Evolutionary conservation across 2,329 filamentous ascomycete genomes (phyloP).

Genomic region (Pseudocercospora macadamiae): DNA sequence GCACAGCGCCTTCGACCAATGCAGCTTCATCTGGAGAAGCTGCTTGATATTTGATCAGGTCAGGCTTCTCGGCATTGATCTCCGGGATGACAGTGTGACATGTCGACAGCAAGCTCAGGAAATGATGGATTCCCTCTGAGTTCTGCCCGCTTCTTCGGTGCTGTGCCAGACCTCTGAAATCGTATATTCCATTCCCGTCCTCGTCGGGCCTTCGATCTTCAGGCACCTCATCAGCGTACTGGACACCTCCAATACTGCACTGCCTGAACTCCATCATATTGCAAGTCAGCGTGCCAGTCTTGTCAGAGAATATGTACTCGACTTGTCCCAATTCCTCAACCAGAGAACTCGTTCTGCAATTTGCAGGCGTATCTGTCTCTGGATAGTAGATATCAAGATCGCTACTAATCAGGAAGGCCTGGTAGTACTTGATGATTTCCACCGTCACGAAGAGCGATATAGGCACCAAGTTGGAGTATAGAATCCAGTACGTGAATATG

Average conservation of each 20-base stretch:
- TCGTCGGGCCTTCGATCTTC: conserved; percentile 82
- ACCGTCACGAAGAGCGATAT: conserved; percentile 98
- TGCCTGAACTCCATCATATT: conserved; percentile 99
- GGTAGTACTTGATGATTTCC: conserved; percentile 97
- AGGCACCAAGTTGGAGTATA: conserved; percentile 94
- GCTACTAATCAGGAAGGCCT: conserved; percentile 95
- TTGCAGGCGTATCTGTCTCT: conserved; percentile 90
- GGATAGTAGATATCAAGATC: conserved; percentile 98
- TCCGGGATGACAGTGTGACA: conserved; percentile 99
- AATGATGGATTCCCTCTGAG: conserved; percentile 71
- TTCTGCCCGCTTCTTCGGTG: conserved; percentile 63
- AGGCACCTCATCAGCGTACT: conserved; percentile 89
- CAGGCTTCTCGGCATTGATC: conserved; percentile 73
- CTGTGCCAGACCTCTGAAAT: conserved; percentile 74
- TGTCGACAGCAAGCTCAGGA: conserved; percentile 80
- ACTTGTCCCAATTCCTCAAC: conserved; percentile 98
- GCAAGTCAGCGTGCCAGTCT: conserved; percentile 95
- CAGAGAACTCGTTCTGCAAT: conserved; percentile 91
- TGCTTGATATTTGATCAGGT: conserved; percentile 93
- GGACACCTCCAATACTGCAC: conserved; percentile 87
- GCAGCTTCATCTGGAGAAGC: conserved; percentile 97
- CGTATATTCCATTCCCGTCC: conserved; percentile 76
- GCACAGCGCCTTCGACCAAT: conserved; percentile 86
- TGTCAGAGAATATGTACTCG: conserved; percentile 98
- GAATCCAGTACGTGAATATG: conserved; percentile 96